Evolutionary conservation across 2,329 filamentous ascomycete species (phyloP), one percentile per base, ranked within the genome.

Genomic region (Fusarium liriodendri): DNA sequence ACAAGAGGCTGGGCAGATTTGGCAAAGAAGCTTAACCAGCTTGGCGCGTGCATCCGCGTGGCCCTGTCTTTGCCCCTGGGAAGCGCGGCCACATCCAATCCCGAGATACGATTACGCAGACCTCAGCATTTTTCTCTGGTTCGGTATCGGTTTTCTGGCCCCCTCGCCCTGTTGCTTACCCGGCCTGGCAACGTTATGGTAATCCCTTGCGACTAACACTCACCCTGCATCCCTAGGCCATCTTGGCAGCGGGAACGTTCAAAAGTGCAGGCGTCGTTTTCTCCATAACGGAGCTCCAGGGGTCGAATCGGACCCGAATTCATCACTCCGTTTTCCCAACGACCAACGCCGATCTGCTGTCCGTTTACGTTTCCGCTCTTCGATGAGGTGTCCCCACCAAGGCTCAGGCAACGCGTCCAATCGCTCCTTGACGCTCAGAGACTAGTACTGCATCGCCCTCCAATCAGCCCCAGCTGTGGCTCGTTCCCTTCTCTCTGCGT

Each of bases 11-110:
- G 66, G 72, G 69, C 68, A 63, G 35, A 65, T 68, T 63, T 65
- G 55, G 64, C 50, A 69, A 77, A 77, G 76, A 77, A 77, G 76
- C 76, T 77, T 77, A 77, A 78, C 70, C 74, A 42, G 67, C 74
- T 76, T 77, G 76, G 74, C 74, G 68, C 72, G 63, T 69, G 55
- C 62, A 72, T 75, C 74, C 75, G 71, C 76, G 72, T 72, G 66
- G 70, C 42, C 50, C 64, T 29, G 47, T 29, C 47, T 52, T 71
- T 71, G 70, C 74, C 76, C 76, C 76, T 78, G 76, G 47, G 73
- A 73, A 70, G 60, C 64, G 64, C 73, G 71, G 66, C 59, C 69
- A 66, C 66, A 64, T 50, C 70, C 72, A 71, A 69, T 62, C 69
- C 65, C 71, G 42, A 45, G 55, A 63, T 73, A 63, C 65, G 63